Evolutionary conservation across 129 eudicot genomes (phyloP).

Genomic region (Silybum marianum): DNA sequence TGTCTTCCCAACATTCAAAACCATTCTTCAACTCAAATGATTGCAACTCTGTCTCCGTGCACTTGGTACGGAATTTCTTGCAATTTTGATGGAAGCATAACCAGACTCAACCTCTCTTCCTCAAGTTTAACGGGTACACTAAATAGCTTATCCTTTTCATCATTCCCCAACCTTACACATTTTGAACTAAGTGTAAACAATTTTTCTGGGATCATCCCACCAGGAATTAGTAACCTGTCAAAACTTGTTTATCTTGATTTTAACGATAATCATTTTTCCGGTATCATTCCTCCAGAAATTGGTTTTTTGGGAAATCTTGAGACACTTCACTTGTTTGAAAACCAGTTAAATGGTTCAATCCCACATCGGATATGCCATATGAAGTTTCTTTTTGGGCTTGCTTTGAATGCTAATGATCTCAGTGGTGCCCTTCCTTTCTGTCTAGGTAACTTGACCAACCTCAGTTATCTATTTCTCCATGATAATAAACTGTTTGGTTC

Average conservation of each 20-base stretch:
- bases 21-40: background rate
- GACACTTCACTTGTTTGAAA: constrained; percentile 13
- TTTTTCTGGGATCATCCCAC: constrained; percentile 11
- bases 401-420: background rate
- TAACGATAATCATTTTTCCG: constrained; percentile 4
- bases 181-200: constrained; percentile 9
- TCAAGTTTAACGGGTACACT: constrained; percentile 28
- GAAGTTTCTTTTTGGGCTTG: background rate
- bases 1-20: background rate
- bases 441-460: constrained; percentile 21
- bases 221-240: constrained; percentile 19
- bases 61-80: constrained; percentile 35
- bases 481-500: background rate
- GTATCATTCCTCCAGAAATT: constrained; percentile 27
- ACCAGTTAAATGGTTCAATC: constrained; percentile 15
- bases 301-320: constrained; percentile 1
- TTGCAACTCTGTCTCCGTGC: constrained; percentile 18
- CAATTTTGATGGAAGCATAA: constrained; percentile 27
- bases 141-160: constrained; percentile 18
- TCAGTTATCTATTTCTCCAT: background rate
- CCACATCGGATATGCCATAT: constrained; percentile 16
- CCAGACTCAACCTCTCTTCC: constrained; percentile 19
- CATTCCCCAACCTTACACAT: constrained; percentile 7
- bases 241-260: constrained; percentile 19
- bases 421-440: constrained; percentile 15